Base-by-base conservation (phyloP, 1,139 yeast species). In the Geotrichum klebahnii region DNA sequence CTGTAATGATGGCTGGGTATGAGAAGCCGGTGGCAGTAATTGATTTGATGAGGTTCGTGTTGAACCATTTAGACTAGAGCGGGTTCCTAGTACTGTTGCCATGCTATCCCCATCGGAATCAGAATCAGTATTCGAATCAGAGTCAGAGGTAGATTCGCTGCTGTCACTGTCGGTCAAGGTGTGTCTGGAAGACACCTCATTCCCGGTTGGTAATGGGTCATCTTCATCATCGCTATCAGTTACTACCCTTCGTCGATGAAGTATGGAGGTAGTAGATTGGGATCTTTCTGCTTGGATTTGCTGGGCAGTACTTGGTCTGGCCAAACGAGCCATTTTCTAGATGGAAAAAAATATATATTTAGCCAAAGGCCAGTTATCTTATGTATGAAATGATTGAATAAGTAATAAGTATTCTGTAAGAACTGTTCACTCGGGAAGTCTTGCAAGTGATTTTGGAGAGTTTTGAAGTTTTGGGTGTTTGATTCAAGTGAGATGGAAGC, bases 261-360 rank as follows among this genome's bases (percentile, higher is more conserved):
- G 29, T 12, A n/a, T 32, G 23, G 44, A 40, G 12, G 35, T 22
- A 2, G 29, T 32, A 3, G 37, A 20, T 5, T 31, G 3, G n/a
- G 38, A 5, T 26, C 17, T 42, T n/a, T 42, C 38, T 9, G 37
- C 38, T 5, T 31, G 26, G 9, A 32, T 26, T 31, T 32, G 45
- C 38, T 42, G 45, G 16, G 45, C 26, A 17, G 22, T 22, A 22
- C 45, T 42, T 6, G 45, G 45, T 6, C 29, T 42, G 3, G 45
- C 45, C 23, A 42, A 20, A 6, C 45, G 22, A 12, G 45, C 45
- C 45, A 42, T 42, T 20, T 5, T 12, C 8, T 36, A 10, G 12
- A 31, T 31, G 9, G 5, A 26, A 10, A 10, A 6, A 26, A 6
- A 26, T 26, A 26, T 26, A 5, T 5, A 10, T 10, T 26, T 26